A percentile compares a stretch with the other conserved stretches of the same genome.
Conservation (phyloP, 805 yeast species). For the Kluyveromyces starmeri region DNA sequence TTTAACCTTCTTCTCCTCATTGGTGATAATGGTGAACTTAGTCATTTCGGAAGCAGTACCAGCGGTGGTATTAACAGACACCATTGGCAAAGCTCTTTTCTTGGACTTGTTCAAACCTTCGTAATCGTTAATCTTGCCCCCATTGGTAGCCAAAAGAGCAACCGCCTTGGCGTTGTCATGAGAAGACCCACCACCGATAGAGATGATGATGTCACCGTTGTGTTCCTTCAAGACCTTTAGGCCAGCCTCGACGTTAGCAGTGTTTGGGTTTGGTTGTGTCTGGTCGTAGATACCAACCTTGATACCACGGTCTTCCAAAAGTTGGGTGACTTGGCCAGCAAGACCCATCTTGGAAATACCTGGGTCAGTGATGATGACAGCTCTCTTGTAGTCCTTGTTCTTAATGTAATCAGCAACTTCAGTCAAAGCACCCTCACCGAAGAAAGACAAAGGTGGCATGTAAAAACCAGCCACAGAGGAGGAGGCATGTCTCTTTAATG, state of each 20-base stretch:
- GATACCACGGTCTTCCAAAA: constrained; percentile 14
- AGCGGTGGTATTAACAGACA: constrained; percentile 39
- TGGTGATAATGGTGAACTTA: constrained; percentile 37
- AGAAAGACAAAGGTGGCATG: constrained; percentile 17
- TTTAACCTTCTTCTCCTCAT: constrained; percentile 31
- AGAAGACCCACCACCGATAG: constrained; percentile 41
- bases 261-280: constrained; percentile 20
- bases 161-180: constrained; percentile 37
- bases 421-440: constrained; percentile 19
- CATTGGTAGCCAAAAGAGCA: constrained; percentile 33
- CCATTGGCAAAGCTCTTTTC: constrained; percentile 26
- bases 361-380: constrained; percentile 23
- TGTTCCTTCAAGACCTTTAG: constrained; percentile 12
- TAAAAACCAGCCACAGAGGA: constrained; percentile 17
- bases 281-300: constrained; percentile 15
- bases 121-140: constrained; percentile 32
- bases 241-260: constrained; percentile 14
- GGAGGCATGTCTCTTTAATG: too few species aligned
- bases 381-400: constrained; percentile 12
- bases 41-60: constrained; percentile 42
- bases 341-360: constrained; percentile 26
- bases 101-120: constrained; percentile 34
- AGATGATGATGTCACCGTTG: constrained; percentile 32
- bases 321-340: constrained; percentile 16
- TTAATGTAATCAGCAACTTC: constrained; percentile 14